phyloP scores from a whole-genome alignment of 768 basidiomycete genomes.

The Naganishia randhawae region DNA sequence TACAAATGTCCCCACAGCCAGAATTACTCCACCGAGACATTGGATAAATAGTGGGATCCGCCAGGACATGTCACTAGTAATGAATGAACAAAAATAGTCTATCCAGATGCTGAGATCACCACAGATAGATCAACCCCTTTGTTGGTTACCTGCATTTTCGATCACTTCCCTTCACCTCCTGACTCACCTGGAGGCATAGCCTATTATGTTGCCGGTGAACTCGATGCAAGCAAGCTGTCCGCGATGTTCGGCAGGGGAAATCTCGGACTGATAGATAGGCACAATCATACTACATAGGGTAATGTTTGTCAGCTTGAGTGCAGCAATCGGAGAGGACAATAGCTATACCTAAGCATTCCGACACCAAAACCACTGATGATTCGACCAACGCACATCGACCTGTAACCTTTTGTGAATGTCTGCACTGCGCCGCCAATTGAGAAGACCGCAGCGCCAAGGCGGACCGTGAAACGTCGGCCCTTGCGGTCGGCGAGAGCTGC shows the following conservation, averaged over 20 bases:
- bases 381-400: constrained; percentile 75
- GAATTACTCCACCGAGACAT: constrained; percentile 76
- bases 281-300: constrained; percentile 65
- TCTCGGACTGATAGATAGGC: constrained; percentile 61
- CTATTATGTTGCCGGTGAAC: constrained; percentile 86
- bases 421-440: constrained; percentile 81
- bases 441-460: constrained; percentile 77
- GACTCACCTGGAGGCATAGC: constrained; percentile 84
- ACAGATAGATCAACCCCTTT: not conserved
- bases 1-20: constrained; percentile 71
- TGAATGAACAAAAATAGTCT: constrained; percentile 87
- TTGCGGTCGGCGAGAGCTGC: constrained; percentile 82
- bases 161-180: constrained; percentile 55
- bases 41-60: constrained; percentile 82
- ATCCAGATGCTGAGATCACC: constrained; percentile 69
- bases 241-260: constrained; percentile 87
- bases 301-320: not conserved
- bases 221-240: constrained; percentile 92
- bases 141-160: not conserved
- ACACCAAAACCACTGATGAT: constrained; percentile 84
- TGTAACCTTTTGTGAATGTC: constrained; percentile 70
- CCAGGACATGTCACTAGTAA: constrained; percentile 84
- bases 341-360: constrained; percentile 75
- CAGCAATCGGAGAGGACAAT: not conserved
- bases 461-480: constrained; percentile 78